Conservation (phyloP, 2,329 filamentous ascomycete genomes). For the Incumbomyces delicatus region DNA sequence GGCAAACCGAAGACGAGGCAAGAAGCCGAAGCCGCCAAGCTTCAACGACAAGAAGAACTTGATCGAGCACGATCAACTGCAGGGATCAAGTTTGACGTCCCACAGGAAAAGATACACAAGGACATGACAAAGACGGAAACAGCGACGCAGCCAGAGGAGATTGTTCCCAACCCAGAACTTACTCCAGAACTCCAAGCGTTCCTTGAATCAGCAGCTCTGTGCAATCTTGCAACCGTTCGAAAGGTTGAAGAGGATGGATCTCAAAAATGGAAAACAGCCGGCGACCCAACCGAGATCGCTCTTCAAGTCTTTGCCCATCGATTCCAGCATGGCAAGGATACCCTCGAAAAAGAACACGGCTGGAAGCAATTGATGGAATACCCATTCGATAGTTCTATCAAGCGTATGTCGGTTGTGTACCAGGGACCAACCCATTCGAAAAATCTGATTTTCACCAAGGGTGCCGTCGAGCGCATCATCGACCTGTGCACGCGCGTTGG, state of each 20-base stretch:
- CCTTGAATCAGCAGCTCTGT: slow-evolving; percentile 45
- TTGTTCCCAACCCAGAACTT: slow-evolving; percentile 27
- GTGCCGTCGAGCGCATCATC: slow-evolving; percentile 52
- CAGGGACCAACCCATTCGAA: slow-evolving; percentile 22
- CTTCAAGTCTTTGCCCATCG: slow-evolving; percentile 56
- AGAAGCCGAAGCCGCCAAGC: slow-evolving; percentile 24
- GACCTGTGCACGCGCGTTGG: slow-evolving; percentile 44
- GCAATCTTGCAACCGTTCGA: slow-evolving; percentile 44
- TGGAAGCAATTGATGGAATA: slow-evolving; percentile 52
- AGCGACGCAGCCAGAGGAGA: slow-evolving; percentile 6
- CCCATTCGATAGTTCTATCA: slow-evolving; percentile 55
- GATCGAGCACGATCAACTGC: slow-evolving; percentile 52
- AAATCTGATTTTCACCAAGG: slow-evolving; percentile 48
- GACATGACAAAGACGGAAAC: slow-evolving; percentile 20
- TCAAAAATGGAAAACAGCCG: slow-evolving; percentile 46
- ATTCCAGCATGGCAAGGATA: slow-evolving; percentile 43
- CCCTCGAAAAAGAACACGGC: slow-evolving; percentile 29
- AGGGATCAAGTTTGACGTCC: slow-evolving; percentile 54
- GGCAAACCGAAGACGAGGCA: slow-evolving; percentile 24
- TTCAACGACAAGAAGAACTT: slow-evolving; percentile 37
- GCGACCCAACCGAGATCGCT: slow-evolving; percentile 59
- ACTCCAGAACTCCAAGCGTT: slow-evolving; percentile 41
- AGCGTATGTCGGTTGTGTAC: slow-evolving; percentile 58
- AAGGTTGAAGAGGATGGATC: slow-evolving; percentile 29
- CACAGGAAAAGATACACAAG: slow-evolving; percentile 36